Evolutionary conservation across 1,284 basidiomycete species (phyloP), one percentile per base, ranked within the genome.

Genomic region (Ustilago shanxiensis): DNA sequence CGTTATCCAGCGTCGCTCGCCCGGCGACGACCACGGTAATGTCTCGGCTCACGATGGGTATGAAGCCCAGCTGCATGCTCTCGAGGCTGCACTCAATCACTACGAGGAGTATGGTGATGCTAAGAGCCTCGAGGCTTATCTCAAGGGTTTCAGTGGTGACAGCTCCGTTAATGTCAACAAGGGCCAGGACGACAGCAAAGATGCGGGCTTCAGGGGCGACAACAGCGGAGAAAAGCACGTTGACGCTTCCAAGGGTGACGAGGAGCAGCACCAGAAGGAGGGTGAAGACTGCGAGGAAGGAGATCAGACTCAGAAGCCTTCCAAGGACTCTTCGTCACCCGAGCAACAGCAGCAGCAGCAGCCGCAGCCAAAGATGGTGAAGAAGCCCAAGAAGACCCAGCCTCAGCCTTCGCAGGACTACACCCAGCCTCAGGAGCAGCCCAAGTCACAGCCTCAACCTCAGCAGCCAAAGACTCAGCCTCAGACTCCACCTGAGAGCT

Each of bases 51-150:
- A 76, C 45, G 68, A 76, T 28, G 35, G 26, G 1, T 60, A 51
- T 54, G 73, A 76, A 33, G 31, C 54, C 0, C 57, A 71, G 41
- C 35, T 60, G 29, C 60, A 65, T 35, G 20, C 28, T 5, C 58
- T 76, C n/a, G 64, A 71, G 22, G 57, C 56, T 3, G 73, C 73
- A 4, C 58, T 76, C 11, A n/a, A 65, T n/a, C 73, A 71, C 29
- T 76, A 61, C 29, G 54, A 61, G 49, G 41, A 67, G 52, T 71
- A 64, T 28, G 73, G 73, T 13, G 73, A 76, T 28, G 26, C 20
- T 1, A 24, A 71, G 44, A 64, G 60, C n/a, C 57, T 76, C 22
- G 16, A 71, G 28, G 29, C 20, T 2, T 76, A 71, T 39, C 58
- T 76, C 20, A 51, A 50, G 4, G 72, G 72, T 1, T 74, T 63